Conservation (phyloP, 1,284 basidiomycete genomes). For the Apiotrichum porosum region DNA sequence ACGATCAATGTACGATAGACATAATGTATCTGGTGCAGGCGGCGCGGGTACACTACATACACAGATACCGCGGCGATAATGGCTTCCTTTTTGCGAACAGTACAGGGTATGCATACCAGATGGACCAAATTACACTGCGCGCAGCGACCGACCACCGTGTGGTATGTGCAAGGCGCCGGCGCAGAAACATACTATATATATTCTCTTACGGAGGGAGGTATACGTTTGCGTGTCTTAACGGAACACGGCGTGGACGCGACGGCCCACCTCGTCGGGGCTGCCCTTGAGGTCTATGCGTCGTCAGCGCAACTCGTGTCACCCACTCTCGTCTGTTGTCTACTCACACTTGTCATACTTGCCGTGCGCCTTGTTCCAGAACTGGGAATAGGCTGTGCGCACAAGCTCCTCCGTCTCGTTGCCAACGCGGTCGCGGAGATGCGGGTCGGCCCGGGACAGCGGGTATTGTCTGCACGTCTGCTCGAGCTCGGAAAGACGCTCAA, state of each 20-base stretch:
- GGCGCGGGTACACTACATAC: background rate
- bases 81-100: too few relatives aligned
- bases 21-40: too few relatives aligned
- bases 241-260: constrained; percentile 36
- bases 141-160: too few relatives aligned
- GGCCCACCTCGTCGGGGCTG: constrained; percentile 34
- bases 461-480: constrained; percentile 33
- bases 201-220: background rate
- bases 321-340: constrained; percentile 1
- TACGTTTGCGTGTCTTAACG: constrained; percentile 11
- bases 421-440: constrained; percentile 43
- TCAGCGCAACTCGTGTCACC: constrained; percentile 1
- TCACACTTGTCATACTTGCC: constrained; percentile 42
- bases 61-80: too few relatives aligned
- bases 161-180: too few relatives aligned
- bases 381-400: constrained; percentile 30
- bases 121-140: too few relatives aligned
- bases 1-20: too few relatives aligned
- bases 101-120: too few relatives aligned
- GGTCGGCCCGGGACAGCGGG: constrained; percentile 38
- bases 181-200: background rate
- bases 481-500: constrained; percentile 40
- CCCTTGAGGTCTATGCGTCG: constrained; percentile 34
- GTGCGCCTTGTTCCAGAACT: constrained; percentile 29
- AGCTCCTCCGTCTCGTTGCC: constrained; percentile 37